Evolutionary conservation across 1,139 yeast species (phyloP), one percentile per base, ranked within the genome.

Genomic region (Debaryomycetaceae sp.): DNA sequence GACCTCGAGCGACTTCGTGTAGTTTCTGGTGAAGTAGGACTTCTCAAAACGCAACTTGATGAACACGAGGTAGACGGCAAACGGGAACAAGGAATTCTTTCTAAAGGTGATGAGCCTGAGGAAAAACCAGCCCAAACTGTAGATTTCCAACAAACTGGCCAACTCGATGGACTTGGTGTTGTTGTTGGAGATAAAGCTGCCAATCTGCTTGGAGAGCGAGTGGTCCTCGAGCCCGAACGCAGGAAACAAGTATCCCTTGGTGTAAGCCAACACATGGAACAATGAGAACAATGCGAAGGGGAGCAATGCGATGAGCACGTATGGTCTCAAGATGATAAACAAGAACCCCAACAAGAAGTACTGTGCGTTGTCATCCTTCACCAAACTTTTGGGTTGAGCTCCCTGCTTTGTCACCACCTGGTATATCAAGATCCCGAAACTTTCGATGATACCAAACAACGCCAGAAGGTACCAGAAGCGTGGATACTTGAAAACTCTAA

Each of bases 1-100:
- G 41, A 86, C 83, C 64, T 87, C 96, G 68, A 87, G 71, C 40
- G 76, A 70, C 66, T 85, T 83, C 59, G 90, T 75, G 40, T 81
- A 83, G 52, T 80, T 75, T 67, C 89, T 83, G 49, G 90, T 85
- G 68, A 83, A 83, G 38, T 81, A 73, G 6, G 95, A 85, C 56
- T 81, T 83, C 61, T 88, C 95, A 61, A 75, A 87, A 65, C 96
- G 80, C 49, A 86, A 68, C 67, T 87, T 87, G 63, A 89, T 75
- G 66, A 91, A 91, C 20, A 81, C 49, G 30, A 80, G 60, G 65
- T 85, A 89, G 37, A 79, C 65, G 24, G 76, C 52, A 39, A 87
- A 73, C 14, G 83, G 78, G 45, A 82, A 56, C 73, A 87, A 75
- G 36, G 91, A 83, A 56, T 83, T 80, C 55, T 68, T 73, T 61